Conservation (phyloP, 176 grass and related monocot species). For the Carex scoparia region DNA sequence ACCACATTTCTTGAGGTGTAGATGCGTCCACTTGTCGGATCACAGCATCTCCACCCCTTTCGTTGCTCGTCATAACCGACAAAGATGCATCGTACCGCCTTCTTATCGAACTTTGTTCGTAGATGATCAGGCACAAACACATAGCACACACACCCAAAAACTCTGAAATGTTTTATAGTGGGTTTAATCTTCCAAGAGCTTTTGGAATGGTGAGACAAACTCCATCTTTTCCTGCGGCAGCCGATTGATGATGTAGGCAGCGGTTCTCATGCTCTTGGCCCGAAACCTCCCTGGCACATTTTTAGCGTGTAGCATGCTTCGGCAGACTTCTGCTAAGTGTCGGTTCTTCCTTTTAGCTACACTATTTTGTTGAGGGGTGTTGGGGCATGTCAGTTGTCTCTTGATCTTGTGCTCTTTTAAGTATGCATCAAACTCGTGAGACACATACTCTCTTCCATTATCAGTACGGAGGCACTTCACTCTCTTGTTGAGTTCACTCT, state of each 20-base stretch:
- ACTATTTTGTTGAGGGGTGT: constrained; percentile 27
- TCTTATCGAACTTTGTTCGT: too few species aligned
- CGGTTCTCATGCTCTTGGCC: background rate
- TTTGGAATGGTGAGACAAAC: background rate
- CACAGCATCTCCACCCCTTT: constrained; percentile 17
- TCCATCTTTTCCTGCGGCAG: too few species aligned
- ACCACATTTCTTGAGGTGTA: background rate
- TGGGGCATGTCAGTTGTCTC: background rate
- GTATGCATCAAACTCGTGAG: constrained; percentile 10
- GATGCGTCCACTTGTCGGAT: background rate
- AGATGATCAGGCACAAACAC: too few species aligned
- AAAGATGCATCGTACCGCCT: too few species aligned
- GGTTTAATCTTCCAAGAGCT: background rate
- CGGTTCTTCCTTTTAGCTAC: background rate
- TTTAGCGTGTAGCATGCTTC: constrained; percentile 16
- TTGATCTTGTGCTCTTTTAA: background rate
- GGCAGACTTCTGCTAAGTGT: background rate
- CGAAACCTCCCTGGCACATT: constrained; percentile 16
- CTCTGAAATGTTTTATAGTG: background rate
- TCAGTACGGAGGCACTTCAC: too few species aligned
- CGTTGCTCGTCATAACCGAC: too few species aligned
- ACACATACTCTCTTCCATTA: background rate
- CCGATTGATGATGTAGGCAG: too few species aligned
- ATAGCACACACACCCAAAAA: background rate
- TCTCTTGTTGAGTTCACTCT: too few species aligned